Conservation (phyloP, 371 early-diverging fungal species). For the Actinomortierella ambigua region DNA sequence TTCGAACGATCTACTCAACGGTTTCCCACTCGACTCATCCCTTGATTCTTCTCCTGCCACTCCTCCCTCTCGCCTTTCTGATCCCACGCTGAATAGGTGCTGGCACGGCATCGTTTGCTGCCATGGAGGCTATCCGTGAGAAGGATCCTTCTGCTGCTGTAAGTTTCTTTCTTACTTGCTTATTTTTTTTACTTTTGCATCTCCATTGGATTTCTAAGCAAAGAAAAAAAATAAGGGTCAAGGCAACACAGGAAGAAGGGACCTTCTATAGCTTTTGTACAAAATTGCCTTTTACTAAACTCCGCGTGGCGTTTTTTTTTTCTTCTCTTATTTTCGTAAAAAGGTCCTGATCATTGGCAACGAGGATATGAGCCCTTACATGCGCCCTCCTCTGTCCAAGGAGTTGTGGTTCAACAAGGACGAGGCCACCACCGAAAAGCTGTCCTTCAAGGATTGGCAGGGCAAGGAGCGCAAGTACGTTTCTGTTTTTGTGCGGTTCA, state of each 20-base stretch:
- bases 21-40: neutral
- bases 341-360: conserved; percentile 71
- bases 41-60: neutral
- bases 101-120: conserved; percentile 72
- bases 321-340: neutral
- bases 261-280: neutral
- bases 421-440: conserved; percentile 50
- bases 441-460: conserved; percentile 75
- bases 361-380: conserved; percentile 69
- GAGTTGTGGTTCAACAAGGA: conserved; percentile 78
- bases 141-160: conserved; percentile 71
- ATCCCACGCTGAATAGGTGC: conserved; percentile 61
- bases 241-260: too few relatives aligned
- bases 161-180: conserved; percentile 12
- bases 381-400: conserved; percentile 76
- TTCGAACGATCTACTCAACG: too few relatives aligned
- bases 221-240: too few relatives aligned
- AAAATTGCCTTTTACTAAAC: too few relatives aligned
- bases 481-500: neutral
- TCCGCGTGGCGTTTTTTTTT: too few relatives aligned
- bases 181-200: conserved; percentile 2
- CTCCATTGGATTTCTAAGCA: neutral
- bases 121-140: conserved; percentile 72
- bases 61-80: too few relatives aligned
- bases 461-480: conserved; percentile 65